These are phyloP conservation scores for Myriosclerotinia curreyana DNA, from an alignment of 2,329 filamentous ascomycete genomes.

Conservation along the genomic window DNA sequence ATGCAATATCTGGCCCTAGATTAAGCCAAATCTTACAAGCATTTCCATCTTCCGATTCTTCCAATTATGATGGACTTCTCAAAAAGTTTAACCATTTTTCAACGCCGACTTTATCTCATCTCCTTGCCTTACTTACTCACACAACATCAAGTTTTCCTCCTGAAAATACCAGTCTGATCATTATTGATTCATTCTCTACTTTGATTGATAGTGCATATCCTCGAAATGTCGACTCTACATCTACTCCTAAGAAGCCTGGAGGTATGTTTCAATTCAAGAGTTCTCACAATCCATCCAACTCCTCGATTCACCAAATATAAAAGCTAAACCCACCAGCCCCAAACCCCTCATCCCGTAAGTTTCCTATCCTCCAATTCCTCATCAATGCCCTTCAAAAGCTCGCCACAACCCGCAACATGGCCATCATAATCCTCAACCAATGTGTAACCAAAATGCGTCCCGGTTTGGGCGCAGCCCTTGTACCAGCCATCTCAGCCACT, in stretches of 20 bases:
- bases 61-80: slow-evolving; percentile 30
- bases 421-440: slow-evolving; percentile 74
- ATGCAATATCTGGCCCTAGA: slow-evolving; percentile 46
- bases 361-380: slow-evolving; percentile 53
- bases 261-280: slow-evolving; percentile 28
- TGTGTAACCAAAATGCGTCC: slow-evolving; percentile 76
- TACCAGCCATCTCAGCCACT: slow-evolving; percentile 69
- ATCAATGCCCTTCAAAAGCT: slow-evolving; percentile 71
- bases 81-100: slow-evolving; percentile 63
- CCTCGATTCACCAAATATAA: background rate
- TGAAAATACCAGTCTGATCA: slow-evolving; percentile 60
- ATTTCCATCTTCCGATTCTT: slow-evolving; percentile 20
- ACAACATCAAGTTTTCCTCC: slow-evolving; percentile 64
- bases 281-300: background rate
- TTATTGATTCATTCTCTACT: slow-evolving; percentile 76
- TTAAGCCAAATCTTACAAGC: slow-evolving; percentile 46
- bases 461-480: slow-evolving; percentile 63
- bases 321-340: slow-evolving; percentile 20
- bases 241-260: slow-evolving; percentile 30
- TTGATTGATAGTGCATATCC: slow-evolving; percentile 76
- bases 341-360: slow-evolving; percentile 41
- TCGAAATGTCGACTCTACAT: slow-evolving; percentile 47
- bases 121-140: slow-evolving; percentile 69
- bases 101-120: slow-evolving; percentile 56
- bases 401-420: slow-evolving; percentile 68